A percentile compares a stretch with the other conserved stretches of the same genome.
Conservation (phyloP, 2,329 filamentous ascomycete genomes). For the Fusarium proliferatum region DNA sequence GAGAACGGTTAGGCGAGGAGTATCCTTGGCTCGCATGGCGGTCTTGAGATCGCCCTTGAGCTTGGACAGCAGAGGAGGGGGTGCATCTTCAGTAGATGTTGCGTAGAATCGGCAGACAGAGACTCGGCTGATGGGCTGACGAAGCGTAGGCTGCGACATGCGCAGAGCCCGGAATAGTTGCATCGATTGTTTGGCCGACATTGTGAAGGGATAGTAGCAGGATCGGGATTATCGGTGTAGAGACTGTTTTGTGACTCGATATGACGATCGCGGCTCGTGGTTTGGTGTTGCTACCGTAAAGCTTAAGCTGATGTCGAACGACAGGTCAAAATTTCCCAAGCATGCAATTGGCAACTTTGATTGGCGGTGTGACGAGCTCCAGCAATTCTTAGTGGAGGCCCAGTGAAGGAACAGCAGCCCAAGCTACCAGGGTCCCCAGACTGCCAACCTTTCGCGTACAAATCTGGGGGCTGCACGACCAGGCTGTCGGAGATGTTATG, state of each 20-base stretch:
- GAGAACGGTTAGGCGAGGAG: conserved; percentile 73
- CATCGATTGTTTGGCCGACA: conserved; percentile 42
- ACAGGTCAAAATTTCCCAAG: conserved; percentile 42
- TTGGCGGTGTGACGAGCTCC: conserved; percentile 32
- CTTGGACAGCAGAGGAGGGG: conserved; percentile 62
- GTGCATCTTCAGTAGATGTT: conserved; percentile 49
- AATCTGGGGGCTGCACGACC: conserved; percentile 11
- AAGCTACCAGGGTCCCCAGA: conserved; percentile 17
- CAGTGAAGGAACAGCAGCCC: conserved; percentile 1
- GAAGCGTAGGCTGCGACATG: conserved; percentile 27
- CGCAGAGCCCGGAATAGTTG: conserved; percentile 43
- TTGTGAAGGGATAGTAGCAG: conserved; percentile 1
- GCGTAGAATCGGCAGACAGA: conserved; percentile 48
- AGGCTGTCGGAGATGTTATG: conserved; percentile 2
- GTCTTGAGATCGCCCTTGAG: conserved; percentile 71
- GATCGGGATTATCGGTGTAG: neutral
- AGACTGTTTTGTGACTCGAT: conserved; percentile 13
- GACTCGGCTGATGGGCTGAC: conserved; percentile 27
- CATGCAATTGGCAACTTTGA: conserved; percentile 38
- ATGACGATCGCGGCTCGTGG: conserved; percentile 15
- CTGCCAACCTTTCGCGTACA: conserved; percentile 5
- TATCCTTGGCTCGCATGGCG: conserved; percentile 74
- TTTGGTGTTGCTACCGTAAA: conserved; percentile 1
- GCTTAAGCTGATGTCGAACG: conserved; percentile 24
- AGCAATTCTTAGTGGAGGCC: conserved; percentile 1